phyloP scores from a whole-genome alignment of 805 yeast genomes.

The baker's yeast (Saccharomyces cerevisiae) region DNA sequence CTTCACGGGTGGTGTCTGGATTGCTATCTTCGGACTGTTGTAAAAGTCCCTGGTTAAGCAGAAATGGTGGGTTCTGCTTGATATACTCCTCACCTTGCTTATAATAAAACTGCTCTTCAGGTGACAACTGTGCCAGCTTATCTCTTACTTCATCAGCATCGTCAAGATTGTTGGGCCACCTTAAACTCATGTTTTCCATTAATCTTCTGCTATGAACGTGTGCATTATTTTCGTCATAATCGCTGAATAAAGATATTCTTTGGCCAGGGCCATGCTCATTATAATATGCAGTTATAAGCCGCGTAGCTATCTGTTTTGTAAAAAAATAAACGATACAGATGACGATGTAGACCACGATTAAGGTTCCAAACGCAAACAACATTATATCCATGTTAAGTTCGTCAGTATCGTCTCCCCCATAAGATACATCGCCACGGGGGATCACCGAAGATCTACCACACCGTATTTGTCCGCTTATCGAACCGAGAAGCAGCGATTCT shows the following conservation, averaged over 20 bases:
- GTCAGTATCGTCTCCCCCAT: slow-evolving; percentile 11
- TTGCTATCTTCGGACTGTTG: slow-evolving; percentile 15
- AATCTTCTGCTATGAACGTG: neutral
- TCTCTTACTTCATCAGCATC: slow-evolving; percentile 54
- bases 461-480: neutral
- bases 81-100: slow-evolving; percentile 34
- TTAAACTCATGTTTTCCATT: slow-evolving; percentile 8
- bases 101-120: slow-evolving; percentile 34
- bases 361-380: slow-evolving; percentile 16
- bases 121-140: slow-evolving; percentile 52
- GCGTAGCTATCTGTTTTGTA: slow-evolving; percentile 10
- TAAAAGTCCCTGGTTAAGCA: neutral
- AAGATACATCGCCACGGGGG: neutral
- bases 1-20: slow-evolving; percentile 13
- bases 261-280: slow-evolving; percentile 1
- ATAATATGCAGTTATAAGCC: slow-evolving; percentile 6
- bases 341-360: slow-evolving; percentile 15
- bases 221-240: slow-evolving; percentile 7
- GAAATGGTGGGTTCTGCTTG: slow-evolving; percentile 37
- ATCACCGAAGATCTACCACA: neutral
- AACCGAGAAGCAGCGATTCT: neutral
- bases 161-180: slow-evolving; percentile 51
- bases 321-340: slow-evolving; percentile 12
- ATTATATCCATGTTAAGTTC: slow-evolving; percentile 21
- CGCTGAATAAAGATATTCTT: slow-evolving; percentile 12